phyloP scores from a whole-genome alignment of 257 asterid genomes.

The Cinchona pubescens region DNA sequence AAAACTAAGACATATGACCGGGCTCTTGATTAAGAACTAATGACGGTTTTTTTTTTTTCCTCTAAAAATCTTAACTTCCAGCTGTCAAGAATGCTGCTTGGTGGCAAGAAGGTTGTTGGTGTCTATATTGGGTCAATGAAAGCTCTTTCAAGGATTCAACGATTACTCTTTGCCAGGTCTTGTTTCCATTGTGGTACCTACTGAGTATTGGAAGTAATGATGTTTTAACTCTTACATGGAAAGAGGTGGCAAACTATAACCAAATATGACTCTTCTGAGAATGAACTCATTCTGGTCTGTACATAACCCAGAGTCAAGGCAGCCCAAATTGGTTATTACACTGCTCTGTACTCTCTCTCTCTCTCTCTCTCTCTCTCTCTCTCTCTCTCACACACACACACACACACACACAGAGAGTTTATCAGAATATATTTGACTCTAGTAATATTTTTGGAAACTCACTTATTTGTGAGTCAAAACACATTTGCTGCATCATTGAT shows the following conservation, averaged over 20 bases:
- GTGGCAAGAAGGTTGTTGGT: conserved; percentile 91
- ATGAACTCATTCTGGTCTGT: not conserved
- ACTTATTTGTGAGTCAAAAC: not conserved
- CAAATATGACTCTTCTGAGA: not conserved
- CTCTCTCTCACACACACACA: not conserved
- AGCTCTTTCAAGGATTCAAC: conserved; percentile 83
- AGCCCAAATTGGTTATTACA: not conserved
- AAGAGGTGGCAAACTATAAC: too few species aligned
- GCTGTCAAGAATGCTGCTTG: conserved; percentile 93
- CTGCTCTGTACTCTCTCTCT: not conserved
- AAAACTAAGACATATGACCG: conserved; percentile 7
- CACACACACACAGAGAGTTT: too few species aligned
- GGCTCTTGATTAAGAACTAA: conserved; percentile 11
- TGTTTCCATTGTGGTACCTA: conserved; percentile 5
- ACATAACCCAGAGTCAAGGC: not conserved
- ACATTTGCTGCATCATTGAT: not conserved
- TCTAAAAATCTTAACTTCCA: conserved; percentile 24
- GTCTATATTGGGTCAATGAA: conserved; percentile 80
- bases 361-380: not conserved
- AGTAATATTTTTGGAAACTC: too few species aligned
- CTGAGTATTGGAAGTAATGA: conserved; percentile 6
- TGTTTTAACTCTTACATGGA: not conserved
- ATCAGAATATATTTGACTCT: too few species aligned
- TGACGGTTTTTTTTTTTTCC: conserved; percentile 1
- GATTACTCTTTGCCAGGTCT: conserved; percentile 74